Evolutionary conservation across 2,329 filamentous ascomycete species (phyloP), one percentile per base, ranked within the genome.

Genomic region (Ophiostoma pallidulum): DNA sequence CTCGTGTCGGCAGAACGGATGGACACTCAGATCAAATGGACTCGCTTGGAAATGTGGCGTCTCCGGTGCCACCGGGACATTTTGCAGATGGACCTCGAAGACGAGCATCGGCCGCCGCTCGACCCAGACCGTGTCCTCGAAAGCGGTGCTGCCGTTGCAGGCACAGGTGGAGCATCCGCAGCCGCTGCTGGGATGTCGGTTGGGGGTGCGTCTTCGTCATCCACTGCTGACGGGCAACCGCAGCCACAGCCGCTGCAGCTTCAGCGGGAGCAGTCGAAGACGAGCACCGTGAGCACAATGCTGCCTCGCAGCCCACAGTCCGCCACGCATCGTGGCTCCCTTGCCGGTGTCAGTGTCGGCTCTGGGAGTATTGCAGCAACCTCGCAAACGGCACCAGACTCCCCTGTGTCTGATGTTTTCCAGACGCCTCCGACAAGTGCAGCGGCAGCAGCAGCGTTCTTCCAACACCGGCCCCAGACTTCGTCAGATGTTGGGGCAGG

Each of bases 61-160:
- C 77, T 91, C 58, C 91, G 80, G 39, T 96, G 90, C 55, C 90
- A 98, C 63, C 82, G 84, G 36, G 91, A 96, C 58, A 90, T 97
- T 51, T 69, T 98, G 18, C 72, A 80, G 5, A 75, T 89, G 64
- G 92, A 98, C 60, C 69, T 97, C 8, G 84, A 91, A 47, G 87
- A 95, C 56, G 90, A 95, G 58, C 71, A 62, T 48, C 67, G 71
- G 37, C 60, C 65, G 33, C 61, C 62, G 1, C 59, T 65, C 10
- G 59, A 64, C 2, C 52, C 60, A 42, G 54, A 61, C 53, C 47
- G 48, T 56, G 59, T 37, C 51, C 52, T 36, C 51, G 57, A 56
- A 32, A 49, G 48, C 37, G 16, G 49, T 4, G 49, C 51, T 7
- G 53, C 52, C 14, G 49, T 51, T 47, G 53, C 45, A 18, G 55